phyloP scores from a whole-genome alignment of 768 basidiomycete species.

The Naganishia kalamii region DNA sequence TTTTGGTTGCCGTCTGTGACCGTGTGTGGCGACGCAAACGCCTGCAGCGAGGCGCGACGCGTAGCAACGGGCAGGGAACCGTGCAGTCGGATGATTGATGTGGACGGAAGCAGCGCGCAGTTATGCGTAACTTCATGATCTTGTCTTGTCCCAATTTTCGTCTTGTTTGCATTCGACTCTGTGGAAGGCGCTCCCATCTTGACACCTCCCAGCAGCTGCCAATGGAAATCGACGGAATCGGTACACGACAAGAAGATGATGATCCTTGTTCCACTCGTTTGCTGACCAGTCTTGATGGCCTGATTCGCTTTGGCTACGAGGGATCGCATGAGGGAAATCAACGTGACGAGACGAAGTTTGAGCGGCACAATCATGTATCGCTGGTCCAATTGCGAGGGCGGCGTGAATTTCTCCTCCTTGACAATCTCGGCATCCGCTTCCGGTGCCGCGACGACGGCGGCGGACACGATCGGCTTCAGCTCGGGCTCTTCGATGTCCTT shows the following conservation, averaged over 20 bases:
- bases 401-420: slow-evolving; percentile 62
- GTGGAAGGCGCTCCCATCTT: slow-evolving; percentile 54
- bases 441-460: slow-evolving; percentile 22
- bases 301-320: slow-evolving; percentile 57
- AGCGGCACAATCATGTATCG: slow-evolving; percentile 83
- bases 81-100: slow-evolving; percentile 80
- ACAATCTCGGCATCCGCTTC: slow-evolving; percentile 24
- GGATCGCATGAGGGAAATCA: slow-evolving; percentile 76
- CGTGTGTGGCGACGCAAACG: slow-evolving; percentile 56
- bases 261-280: slow-evolving; percentile 49
- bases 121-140: slow-evolving; percentile 54
- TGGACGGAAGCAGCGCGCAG: slow-evolving; percentile 72
- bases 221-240: slow-evolving; percentile 96
- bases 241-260: slow-evolving; percentile 96
- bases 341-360: slow-evolving; percentile 85
- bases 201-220: slow-evolving; percentile 70
- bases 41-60: slow-evolving; percentile 73
- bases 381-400: slow-evolving; percentile 86
- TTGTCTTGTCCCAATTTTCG: no score
- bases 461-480: slow-evolving; percentile 14
- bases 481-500: slow-evolving; percentile 28
- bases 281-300: slow-evolving; percentile 29
- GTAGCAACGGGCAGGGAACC: slow-evolving; percentile 77
- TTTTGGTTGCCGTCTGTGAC: slow-evolving; percentile 45
- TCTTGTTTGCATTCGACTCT: slow-evolving; percentile 38